Base-by-base conservation (phyloP, 2,329 filamentous ascomycete genomes). In the Pyricularia sp. region DNA sequence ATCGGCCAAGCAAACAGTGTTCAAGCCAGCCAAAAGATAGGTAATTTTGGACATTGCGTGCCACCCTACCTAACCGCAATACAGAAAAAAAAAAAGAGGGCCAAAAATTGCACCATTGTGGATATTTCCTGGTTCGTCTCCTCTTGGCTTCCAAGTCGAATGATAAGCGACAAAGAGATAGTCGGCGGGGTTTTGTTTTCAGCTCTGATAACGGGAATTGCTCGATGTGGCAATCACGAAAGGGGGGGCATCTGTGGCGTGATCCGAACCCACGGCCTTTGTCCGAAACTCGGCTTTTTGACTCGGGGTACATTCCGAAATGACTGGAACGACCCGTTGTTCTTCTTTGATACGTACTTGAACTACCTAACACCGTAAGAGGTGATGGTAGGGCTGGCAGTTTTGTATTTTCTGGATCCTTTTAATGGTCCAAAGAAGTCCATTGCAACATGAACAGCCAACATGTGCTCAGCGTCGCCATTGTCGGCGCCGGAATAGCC, bases 401-500 rank as follows among this genome's bases (percentile, higher is more conserved):
- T 36, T 14, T 12, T 3, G 17, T 5, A n/a, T 11, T 2, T 2
- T 7, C 42, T 50, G 20, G 1, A n/a, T 20, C 42, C 12, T 42
- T 11, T n/a, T 10, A 1, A 9, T n/a, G 2, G 42, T 7, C 12
- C 10, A 11, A 20, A 50, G 20, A 6, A 50, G 14, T 17, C 6
- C 42, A 50, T 50, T 17, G 23, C 28, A 63, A 17, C 6, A 63
- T 63, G 61, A 25, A 20, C 25, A 23, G 23, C n/a, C 25, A 30
- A 4, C n/a, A 1, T n/a, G 28, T 33, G 7, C 69, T 70, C 10
- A 50, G 58, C 12, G 50, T 68, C n/a, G 77, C 77, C 55, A 77
- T 81, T 36, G 71, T 78, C 25, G 79, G 79, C 20, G 76, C 74
- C 30, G 79, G 79, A 7, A 69, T 81, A 36, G 78, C 78, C 10